phyloP scores from a whole-genome alignment of 495 filamentous ascomycete species.

The Parmelia sp. region DNA sequence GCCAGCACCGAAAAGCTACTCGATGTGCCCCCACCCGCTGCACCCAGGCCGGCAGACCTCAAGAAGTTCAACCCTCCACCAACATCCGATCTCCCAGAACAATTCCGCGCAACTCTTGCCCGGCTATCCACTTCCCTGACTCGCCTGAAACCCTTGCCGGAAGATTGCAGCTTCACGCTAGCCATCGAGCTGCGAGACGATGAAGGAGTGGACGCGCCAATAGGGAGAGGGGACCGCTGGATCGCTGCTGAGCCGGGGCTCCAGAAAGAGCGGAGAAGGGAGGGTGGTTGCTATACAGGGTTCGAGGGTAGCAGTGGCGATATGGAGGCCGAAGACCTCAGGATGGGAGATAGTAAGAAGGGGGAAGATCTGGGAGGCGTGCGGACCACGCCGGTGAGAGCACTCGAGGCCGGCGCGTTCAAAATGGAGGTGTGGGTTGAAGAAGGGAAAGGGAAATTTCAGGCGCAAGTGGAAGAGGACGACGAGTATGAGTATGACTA shows the following conservation, averaged over 20 bases:
- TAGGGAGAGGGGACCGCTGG: slow-evolving; percentile 54
- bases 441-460: slow-evolving; percentile 51
- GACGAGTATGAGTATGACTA: slow-evolving; percentile 6
- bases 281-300: slow-evolving; percentile 1
- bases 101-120: slow-evolving; percentile 57
- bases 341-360: slow-evolving; percentile 25
- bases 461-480: slow-evolving; percentile 18
- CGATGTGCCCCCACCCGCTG: not conserved
- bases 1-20: not conserved
- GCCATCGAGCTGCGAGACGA: slow-evolving; percentile 77
- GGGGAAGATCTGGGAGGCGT: slow-evolving; percentile 31
- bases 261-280: slow-evolving; percentile 24
- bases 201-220: slow-evolving; percentile 65
- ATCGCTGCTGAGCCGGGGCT: slow-evolving; percentile 48
- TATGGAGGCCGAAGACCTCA: slow-evolving; percentile 33
- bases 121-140: slow-evolving; percentile 49
- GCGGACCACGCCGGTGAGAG: slow-evolving; percentile 46
- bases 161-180: slow-evolving; percentile 77
- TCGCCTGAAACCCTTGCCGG: slow-evolving; percentile 57
- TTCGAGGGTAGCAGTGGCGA: slow-evolving; percentile 1
- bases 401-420: slow-evolving; percentile 49
- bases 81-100: slow-evolving; percentile 59
- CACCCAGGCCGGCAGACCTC: slow-evolving; percentile 16
- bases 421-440: slow-evolving; percentile 52
- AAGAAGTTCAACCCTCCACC: slow-evolving; percentile 19